A percentile compares a stretch with the other conserved stretches of the same genome.
These are phyloP conservation scores for Violaceomyces palustris DNA, from an alignment of 1,284 basidiomycete genomes.

Conservation along the genomic window DNA sequence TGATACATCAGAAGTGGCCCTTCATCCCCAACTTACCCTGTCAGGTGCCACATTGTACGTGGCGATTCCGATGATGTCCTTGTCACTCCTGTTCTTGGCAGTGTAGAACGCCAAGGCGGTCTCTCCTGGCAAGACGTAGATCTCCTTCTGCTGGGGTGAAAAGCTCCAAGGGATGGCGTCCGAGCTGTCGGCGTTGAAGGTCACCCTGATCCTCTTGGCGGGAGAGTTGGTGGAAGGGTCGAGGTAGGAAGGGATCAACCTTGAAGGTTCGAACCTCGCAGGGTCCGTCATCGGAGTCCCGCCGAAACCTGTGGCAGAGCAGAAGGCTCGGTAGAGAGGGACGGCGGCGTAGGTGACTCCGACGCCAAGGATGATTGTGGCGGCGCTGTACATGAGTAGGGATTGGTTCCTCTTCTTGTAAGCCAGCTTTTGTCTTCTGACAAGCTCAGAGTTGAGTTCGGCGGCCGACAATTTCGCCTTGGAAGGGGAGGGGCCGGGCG, in stretches of 20 bases:
- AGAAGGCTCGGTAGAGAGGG: slow-evolving; percentile 94
- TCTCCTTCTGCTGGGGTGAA: slow-evolving; percentile 80
- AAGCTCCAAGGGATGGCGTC: slow-evolving; percentile 92
- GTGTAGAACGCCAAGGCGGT: slow-evolving; percentile 94
- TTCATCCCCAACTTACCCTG: slow-evolving; percentile 60
- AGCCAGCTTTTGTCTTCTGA: slow-evolving; percentile 16
- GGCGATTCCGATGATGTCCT: slow-evolving; percentile 95
- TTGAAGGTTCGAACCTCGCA: slow-evolving; percentile 34
- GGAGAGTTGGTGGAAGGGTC: slow-evolving; percentile 53
- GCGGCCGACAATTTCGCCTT: too few species aligned
- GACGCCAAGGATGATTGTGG: slow-evolving; percentile 72
- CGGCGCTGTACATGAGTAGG: slow-evolving; percentile 72
- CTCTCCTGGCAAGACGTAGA: slow-evolving; percentile 89
- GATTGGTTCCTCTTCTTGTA: slow-evolving; percentile 59
- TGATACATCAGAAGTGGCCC: too few species aligned
- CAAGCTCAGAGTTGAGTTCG: slow-evolving; percentile 15
- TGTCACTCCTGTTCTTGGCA: slow-evolving; percentile 76
- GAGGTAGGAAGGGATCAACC: slow-evolving; percentile 31
- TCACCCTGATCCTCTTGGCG: slow-evolving; percentile 69
- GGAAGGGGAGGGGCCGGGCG: too few species aligned
- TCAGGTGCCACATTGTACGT: slow-evolving; percentile 96
- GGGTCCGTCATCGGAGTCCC: slow-evolving; percentile 77
- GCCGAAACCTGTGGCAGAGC: slow-evolving; percentile 91
- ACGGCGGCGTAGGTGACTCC: slow-evolving; percentile 93
- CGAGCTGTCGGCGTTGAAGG: slow-evolving; percentile 87